These are phyloP conservation scores for Camelina sativa DNA, from an alignment of 345 rosid genomes.

Conservation along the genomic window DNA sequence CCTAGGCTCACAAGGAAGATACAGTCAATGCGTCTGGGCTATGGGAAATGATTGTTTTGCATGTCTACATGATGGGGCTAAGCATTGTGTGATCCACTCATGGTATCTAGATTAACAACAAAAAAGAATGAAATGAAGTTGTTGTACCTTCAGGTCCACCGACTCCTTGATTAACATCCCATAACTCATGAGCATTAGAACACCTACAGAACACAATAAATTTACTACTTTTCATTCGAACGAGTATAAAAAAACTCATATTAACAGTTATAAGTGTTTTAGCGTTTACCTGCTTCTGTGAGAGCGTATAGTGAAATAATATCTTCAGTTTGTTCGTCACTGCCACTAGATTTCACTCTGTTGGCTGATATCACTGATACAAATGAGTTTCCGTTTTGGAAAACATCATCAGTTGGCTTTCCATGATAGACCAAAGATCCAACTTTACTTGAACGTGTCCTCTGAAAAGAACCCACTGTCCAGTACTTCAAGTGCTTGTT, in stretches of 20 bases:
- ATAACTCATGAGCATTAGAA: constrained; percentile 59
- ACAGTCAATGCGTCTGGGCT: constrained; percentile 7
- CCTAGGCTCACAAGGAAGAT: constrained; percentile 1
- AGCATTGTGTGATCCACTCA: not conserved
- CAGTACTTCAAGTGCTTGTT: constrained; percentile 79
- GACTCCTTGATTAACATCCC: constrained; percentile 56
- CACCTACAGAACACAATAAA: constrained; percentile 53
- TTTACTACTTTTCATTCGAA: constrained; percentile 18
- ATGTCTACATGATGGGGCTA: not conserved
- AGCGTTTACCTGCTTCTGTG: constrained; percentile 62
- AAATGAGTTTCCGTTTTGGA: constrained; percentile 69
- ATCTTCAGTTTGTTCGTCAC: constrained; percentile 47
- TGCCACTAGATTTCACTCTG: constrained; percentile 38
- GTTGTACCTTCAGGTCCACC: constrained; percentile 64
- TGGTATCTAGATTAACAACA: constrained; percentile 9
- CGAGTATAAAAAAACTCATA: not conserved
- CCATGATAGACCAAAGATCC: constrained; percentile 52
- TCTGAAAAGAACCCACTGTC: constrained; percentile 62
- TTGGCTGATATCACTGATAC: constrained; percentile 59
- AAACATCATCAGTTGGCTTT: constrained; percentile 62
- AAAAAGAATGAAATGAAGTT: constrained; percentile 7
- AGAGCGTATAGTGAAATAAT: constrained; percentile 55
- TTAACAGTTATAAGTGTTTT: not conserved
- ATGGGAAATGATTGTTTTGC: not conserved
- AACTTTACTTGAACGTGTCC: constrained; percentile 54